Base-by-base conservation (phyloP, 495 filamentous ascomycete genomes). In the Aspergillus haitiensis region DNA sequence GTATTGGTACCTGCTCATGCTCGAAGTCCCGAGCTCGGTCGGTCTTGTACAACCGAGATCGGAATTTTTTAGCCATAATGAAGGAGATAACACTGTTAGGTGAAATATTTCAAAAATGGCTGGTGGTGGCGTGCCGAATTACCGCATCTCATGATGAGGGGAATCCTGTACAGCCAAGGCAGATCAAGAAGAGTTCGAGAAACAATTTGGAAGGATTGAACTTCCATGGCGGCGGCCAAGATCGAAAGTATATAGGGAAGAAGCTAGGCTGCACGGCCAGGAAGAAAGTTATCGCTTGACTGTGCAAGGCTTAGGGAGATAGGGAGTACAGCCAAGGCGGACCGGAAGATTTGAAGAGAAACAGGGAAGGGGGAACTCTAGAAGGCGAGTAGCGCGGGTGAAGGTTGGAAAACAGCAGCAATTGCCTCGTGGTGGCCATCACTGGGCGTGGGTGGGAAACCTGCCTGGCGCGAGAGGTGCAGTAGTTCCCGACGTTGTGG, bases 11-110 rank as follows among this genome's bases (percentile, higher is more conserved):
- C 69, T 77, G 74, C 64, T 80, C 77, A 69, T 80, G 77, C 55
- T 78, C 77, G 49, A 80, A 80, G 45, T 80, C 77, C 59, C 75
- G 68, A 54, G 77, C 77, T 46, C 77, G 76, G 58, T 80, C 77
- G 60, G 77, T 80, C 53, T 78, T 78, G 53, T 80, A 80, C 56
- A 78, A 64, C 62, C 74, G 61, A 33, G 66, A 63, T 52, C 74
- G 74, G 55, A 78, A 72, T 56, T 68, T 75, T 56, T 68, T 75
- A 50, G 68, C 66, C 75, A 79, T 77, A 27, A 51, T 31, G 21
- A 21, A 39, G 21, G 45, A 58, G 46, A 58, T 32, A 4, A 21
- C 18, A 40, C 21, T 42, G 37, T 32, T n/a, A 34, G 11, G 32
- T 7, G 21, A 7, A n/a, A 15, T 11, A 51, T 51, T 40, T 51